These are phyloP conservation scores for Umbellularia californica DNA, from an alignment of 164 flowering plant genomes.

Conservation along the genomic window DNA sequence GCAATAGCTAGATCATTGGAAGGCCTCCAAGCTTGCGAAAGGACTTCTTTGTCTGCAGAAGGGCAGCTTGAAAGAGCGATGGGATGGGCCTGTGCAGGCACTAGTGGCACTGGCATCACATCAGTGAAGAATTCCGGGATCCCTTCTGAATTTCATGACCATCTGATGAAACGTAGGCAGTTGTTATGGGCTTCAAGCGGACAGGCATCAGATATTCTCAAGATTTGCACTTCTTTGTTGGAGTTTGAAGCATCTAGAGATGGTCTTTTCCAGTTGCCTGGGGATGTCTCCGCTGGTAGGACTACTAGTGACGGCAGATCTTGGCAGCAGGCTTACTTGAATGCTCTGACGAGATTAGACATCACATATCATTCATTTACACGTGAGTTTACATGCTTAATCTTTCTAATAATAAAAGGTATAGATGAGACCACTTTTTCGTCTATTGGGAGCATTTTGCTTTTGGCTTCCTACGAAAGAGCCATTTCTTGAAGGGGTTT, in stretches of 20 bases:
- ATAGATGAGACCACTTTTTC: too few species aligned
- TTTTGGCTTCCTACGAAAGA: too few species aligned
- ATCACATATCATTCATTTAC: slow-evolving; percentile 72
- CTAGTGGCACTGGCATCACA: slow-evolving; percentile 43
- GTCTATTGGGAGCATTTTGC: too few species aligned
- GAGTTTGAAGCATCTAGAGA: slow-evolving; percentile 98
- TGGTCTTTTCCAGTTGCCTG: slow-evolving; percentile 49
- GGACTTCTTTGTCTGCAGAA: slow-evolving; percentile 69
- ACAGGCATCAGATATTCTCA: slow-evolving; percentile 64
- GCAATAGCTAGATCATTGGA: slow-evolving; percentile 62
- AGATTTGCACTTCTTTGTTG: slow-evolving; percentile 64
- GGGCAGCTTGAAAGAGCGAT: slow-evolving; percentile 98
- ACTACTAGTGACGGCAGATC: slow-evolving; percentile 52
- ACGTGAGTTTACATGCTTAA: slow-evolving; percentile 41
- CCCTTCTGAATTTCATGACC: slow-evolving; percentile 87
- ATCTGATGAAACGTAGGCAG: slow-evolving; percentile 59
- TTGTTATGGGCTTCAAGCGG: slow-evolving; percentile 66
- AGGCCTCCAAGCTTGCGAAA: slow-evolving; percentile 70
- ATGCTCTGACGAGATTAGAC: slow-evolving; percentile 70
- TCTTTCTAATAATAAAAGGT: too few species aligned
- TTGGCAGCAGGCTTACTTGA: slow-evolving; percentile 88
- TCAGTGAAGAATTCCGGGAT: slow-evolving; percentile 65
- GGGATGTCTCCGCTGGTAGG: slow-evolving; percentile 37
- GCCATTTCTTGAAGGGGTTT: too few species aligned
- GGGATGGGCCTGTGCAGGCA: slow-evolving; percentile 98